Evolutionary conservation across 129 eudicot genomes (phyloP).

Genomic region (Helianthus annuus): DNA sequence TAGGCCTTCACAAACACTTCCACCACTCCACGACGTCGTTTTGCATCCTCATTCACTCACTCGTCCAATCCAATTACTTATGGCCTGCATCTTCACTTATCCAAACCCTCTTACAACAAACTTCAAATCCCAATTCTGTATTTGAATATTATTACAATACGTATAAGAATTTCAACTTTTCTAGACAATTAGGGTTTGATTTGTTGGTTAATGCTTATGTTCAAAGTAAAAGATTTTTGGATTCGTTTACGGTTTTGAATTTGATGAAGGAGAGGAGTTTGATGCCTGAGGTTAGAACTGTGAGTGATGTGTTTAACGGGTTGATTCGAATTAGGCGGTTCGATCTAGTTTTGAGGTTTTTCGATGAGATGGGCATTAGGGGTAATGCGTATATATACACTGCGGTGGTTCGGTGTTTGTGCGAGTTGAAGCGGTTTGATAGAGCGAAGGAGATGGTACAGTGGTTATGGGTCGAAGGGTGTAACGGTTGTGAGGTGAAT

Average conservation of each 20-base stretch:
- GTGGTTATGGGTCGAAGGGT: constrained; percentile 52
- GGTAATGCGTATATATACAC: constrained; percentile 58
- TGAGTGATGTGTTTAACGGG: constrained; percentile 76
- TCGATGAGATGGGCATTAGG: constrained; percentile 42
- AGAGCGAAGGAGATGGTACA: constrained; percentile 46
- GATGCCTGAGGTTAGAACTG: constrained; percentile 75
- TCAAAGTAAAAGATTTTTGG: constrained; percentile 47
- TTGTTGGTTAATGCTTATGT: constrained; percentile 62
- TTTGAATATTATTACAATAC: constrained; percentile 39
- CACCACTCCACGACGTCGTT: constrained; percentile 77
- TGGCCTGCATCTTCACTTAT: constrained; percentile 92
- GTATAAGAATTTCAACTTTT: constrained; percentile 37
- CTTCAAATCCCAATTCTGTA: constrained; percentile 33
- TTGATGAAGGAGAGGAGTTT: constrained; percentile 53
- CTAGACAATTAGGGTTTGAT: constrained; percentile 61
- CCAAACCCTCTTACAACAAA: constrained; percentile 53
- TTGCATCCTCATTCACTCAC: constrained; percentile 72
- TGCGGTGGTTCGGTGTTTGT: constrained; percentile 63
- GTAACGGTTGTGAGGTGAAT: constrained; percentile 41
- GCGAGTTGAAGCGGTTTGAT: constrained; percentile 70
- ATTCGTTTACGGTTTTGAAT: constrained; percentile 48
- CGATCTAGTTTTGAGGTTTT: constrained; percentile 55
- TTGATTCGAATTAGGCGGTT: constrained; percentile 53
- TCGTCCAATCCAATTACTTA: constrained; percentile 48
- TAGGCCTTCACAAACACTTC: constrained; percentile 79